Evolutionary conservation across 2,329 filamentous ascomycete species (phyloP), one percentile per base, ranked within the genome.

Genomic region (Monascus ruber): DNA sequence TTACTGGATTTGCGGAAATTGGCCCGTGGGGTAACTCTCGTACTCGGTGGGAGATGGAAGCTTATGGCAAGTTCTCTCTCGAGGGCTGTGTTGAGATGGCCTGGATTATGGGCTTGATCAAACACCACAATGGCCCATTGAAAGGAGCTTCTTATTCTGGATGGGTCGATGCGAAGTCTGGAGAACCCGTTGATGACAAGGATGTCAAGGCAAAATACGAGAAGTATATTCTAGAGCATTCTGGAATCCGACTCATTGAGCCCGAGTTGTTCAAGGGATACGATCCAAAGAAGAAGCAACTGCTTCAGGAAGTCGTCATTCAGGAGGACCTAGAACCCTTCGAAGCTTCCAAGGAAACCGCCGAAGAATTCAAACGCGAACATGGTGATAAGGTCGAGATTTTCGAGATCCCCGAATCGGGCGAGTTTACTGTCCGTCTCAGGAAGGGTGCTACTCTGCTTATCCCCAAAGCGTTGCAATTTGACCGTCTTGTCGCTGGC

Each of bases 31-130:
- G 91, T 72, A 98, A 96, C 72, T 89, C 91, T 2, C 81, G 91
- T 55, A 98, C 91, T 34, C 81, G 91, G 46, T 98, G 91, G 91
- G 91, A 98, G 71, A 98, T 98, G 89, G 91, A 98, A 64, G 88
- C 91, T 1, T 81, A 88, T 50, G 91, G 91, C 59, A 77, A 94
- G 58, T 98, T 98, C 70, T 96, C 91, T 6, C 77, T 98, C 9
- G 93, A 98, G 65, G 91, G 91, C 26, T 96, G 91, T 56, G 83
- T 98, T 44, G 91, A 98, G 67, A 98, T 98, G 91, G 88, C 91
- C 27, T 98, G 91, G 91, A 86, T 98, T 64, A 98, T 96, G 89
- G 91, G 91, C 58, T 79, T 96, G 43, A 96, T 98, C 71, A 95
- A 89, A 74, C 94, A 98, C 65, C 85, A 94, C 72, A 96, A 96